Percentiles rank a stretch among this genome's conserved stretches.
Evolutionary conservation across 2,329 filamentous ascomycete species (phyloP).

Genomic region (Colletotrichum lentis): DNA sequence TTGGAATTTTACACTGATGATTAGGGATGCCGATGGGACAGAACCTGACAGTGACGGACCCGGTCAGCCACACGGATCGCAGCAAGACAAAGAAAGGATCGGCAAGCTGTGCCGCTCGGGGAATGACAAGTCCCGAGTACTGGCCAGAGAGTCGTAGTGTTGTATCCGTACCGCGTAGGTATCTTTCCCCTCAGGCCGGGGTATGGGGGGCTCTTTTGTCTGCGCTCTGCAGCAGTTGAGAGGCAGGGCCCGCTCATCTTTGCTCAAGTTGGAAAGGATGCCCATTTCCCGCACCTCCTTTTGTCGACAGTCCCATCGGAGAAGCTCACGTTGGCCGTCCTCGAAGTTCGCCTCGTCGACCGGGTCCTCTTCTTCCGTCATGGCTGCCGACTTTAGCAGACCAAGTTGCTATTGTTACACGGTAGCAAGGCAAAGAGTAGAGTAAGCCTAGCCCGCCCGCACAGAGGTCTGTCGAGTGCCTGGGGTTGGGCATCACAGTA

Average conservation of each 20-base stretch:
- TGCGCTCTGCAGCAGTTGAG: slow-evolving; percentile 5
- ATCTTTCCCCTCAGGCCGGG: slow-evolving; percentile 7
- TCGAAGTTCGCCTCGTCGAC: slow-evolving; percentile 10
- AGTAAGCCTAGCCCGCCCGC: not conserved
- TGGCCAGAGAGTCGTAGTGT: slow-evolving; percentile 2
- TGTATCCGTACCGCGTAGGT: not conserved
- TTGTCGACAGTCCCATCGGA: slow-evolving; percentile 1
- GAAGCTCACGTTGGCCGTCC: slow-evolving; percentile 1
- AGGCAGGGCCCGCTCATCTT: slow-evolving; percentile 17
- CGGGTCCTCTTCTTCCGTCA: slow-evolving; percentile 28
- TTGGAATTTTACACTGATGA: not conserved
- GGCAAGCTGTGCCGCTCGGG: slow-evolving; percentile 7
- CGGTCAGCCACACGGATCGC: slow-evolving; percentile 20
- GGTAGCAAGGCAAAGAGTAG: not conserved
- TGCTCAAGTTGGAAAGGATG: not conserved
- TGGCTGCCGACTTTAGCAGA: slow-evolving; percentile 7
- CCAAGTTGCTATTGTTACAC: not conserved
- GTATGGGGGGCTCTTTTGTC: not conserved
- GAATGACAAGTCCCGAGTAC: slow-evolving; percentile 14
- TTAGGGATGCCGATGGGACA: slow-evolving; percentile 25
- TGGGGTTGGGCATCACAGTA: not conserved
- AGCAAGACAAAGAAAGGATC: slow-evolving; percentile 32
- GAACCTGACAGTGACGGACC: not conserved
- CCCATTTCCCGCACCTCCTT: slow-evolving; percentile 9
- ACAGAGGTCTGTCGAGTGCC: not conserved